Conservation (phyloP, 805 yeast species). For the Peterozyma xylosa region DNA sequence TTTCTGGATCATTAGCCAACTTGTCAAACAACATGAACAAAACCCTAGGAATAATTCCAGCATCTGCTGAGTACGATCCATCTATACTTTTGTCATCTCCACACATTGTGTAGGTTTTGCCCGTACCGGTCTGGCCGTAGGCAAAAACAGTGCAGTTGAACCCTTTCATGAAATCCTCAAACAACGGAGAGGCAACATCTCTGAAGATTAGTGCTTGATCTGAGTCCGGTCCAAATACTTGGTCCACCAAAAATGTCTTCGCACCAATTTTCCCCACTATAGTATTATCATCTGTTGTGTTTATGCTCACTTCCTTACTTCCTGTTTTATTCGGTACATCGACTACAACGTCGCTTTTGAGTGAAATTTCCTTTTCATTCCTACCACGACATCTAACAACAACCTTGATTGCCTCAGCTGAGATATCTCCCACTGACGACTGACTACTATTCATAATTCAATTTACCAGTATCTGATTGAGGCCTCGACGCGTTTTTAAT, state of each 20-base stretch:
- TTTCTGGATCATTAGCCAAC: conserved; percentile 10
- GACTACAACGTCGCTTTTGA: conserved; percentile 40
- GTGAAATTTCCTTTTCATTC: conserved; percentile 31
- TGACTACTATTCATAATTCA: no score
- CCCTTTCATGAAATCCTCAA: conserved; percentile 42
- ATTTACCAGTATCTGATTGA: no score
- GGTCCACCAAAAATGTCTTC: conserved; percentile 43
- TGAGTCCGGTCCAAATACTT: conserved; percentile 45
- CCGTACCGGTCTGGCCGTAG: conserved; percentile 58
- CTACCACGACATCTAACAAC: conserved; percentile 50
- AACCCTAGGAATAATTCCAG: conserved; percentile 47
- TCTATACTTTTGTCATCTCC: conserved; percentile 28
- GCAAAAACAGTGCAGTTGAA: conserved; percentile 49
- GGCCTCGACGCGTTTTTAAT: no score
- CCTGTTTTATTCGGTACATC: conserved; percentile 31
- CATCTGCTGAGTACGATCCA: conserved; percentile 17
- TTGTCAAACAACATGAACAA: conserved; percentile 31
- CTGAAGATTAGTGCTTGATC: conserved; percentile 39
- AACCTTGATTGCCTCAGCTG: conserved; percentile 34
- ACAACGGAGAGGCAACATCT: conserved; percentile 38
- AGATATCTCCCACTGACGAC: not conserved
- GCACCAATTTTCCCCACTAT: conserved; percentile 17
- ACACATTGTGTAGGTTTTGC: conserved; percentile 56
- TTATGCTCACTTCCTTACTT: conserved; percentile 16
- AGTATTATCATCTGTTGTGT: conserved; percentile 17